These are phyloP conservation scores for Hydrangea macrophylla DNA, from an alignment of 148 eudicot species.

Conservation along the genomic window DNA sequence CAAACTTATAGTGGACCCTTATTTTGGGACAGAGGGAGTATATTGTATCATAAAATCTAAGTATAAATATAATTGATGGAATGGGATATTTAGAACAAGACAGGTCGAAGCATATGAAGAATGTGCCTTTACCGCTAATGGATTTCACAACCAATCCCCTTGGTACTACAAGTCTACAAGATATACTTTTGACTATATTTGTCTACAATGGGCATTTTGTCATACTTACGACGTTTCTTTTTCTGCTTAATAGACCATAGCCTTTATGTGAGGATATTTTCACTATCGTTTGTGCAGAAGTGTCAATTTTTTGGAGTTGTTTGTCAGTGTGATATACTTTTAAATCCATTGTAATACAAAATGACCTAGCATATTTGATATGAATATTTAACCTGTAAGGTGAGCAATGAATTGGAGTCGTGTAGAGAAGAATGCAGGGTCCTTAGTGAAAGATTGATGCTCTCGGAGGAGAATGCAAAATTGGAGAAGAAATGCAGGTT, in stretches of 20 bases:
- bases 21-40: too few relatives aligned
- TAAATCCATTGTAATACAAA: background rate
- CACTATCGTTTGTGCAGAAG: background rate
- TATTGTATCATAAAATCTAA: background rate
- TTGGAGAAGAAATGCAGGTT: constrained; percentile 50
- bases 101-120: background rate
- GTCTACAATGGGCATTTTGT: background rate
- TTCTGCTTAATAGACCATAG: background rate
- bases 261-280: background rate
- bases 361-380: background rate
- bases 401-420: constrained; percentile 46
- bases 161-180: background rate
- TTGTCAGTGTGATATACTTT: background rate
- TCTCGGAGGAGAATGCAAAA: constrained; percentile 47
- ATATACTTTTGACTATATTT: background rate
- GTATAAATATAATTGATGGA: background rate
- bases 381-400: constrained; percentile 29
- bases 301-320: background rate
- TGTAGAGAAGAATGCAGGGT: constrained; percentile 46
- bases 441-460: constrained; percentile 41
- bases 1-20: too few relatives aligned
- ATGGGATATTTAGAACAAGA: background rate
- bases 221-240: background rate
- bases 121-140: background rate
- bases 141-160: background rate